These are phyloP conservation scores for Nigrospora sphaerica DNA, from an alignment of 2,329 filamentous ascomycete species.

Conservation along the genomic window DNA sequence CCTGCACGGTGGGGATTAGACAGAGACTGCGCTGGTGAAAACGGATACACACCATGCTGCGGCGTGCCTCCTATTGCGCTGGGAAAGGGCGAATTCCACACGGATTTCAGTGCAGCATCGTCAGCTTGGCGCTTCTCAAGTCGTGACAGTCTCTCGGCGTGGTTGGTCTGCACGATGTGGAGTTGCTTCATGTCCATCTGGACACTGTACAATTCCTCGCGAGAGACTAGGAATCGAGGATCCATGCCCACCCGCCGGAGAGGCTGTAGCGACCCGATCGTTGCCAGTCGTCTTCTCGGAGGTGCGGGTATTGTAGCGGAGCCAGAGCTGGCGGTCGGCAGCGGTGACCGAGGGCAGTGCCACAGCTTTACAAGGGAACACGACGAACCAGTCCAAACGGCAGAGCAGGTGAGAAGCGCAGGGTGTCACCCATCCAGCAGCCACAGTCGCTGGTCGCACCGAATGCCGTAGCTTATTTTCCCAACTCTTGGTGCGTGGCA, in stretches of 20 bases:
- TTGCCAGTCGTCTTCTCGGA: no score
- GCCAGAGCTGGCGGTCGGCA: no score
- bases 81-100: conserved; percentile 95
- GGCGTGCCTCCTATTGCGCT: conserved; percentile 74
- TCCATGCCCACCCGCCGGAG: conserved; percentile 48
- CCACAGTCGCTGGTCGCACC: not conserved
- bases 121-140: conserved; percentile 62
- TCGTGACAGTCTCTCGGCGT: conserved; percentile 54
- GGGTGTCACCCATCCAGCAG: conserved; percentile 9
- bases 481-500: not conserved
- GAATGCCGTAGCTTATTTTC: not conserved
- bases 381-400: not conserved
- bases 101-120: conserved; percentile 67
- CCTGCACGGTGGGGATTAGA: conserved; percentile 41
- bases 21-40: conserved; percentile 5
- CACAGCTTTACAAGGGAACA: no score
- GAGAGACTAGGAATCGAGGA: conserved; percentile 50
- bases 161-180: conserved; percentile 54
- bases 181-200: conserved; percentile 66
- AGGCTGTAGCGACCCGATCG: not conserved
- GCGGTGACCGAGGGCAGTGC: no score
- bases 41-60: conserved; percentile 66
- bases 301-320: no score
- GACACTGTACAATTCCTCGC: conserved; percentile 61
- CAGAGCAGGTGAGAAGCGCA: not conserved